Conservation (phyloP, 192 early-diverging fungal genomes). For the Pilaira anomala region DNA sequence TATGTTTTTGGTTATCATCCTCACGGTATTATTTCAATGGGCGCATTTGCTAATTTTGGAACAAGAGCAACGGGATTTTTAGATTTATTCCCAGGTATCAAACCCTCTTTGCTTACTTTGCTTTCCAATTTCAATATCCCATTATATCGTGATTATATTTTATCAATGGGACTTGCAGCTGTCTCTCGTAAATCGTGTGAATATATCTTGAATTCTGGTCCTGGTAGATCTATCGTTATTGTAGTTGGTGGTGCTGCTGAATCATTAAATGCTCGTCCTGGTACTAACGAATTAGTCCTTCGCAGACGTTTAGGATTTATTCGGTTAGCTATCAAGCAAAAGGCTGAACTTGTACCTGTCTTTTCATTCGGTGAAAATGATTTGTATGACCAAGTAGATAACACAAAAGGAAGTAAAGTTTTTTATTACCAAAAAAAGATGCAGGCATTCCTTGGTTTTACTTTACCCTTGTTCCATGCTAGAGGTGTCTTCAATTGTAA, state of each 20-base stretch:
- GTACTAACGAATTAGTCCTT: constrained; percentile 65
- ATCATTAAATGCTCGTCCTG: constrained; percentile 65
- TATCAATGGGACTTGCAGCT: constrained; percentile 75
- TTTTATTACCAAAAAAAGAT: constrained; percentile 70
- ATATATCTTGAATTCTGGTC: constrained; percentile 67
- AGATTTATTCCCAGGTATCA: constrained; percentile 74
- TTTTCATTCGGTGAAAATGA: constrained; percentile 96
- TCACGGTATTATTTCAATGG: constrained; percentile 84
- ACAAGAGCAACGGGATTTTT: constrained; percentile 79
- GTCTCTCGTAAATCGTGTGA: constrained; percentile 77
- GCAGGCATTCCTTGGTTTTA: constrained; percentile 68
- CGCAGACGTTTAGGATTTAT: constrained; percentile 87
- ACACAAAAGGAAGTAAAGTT: constrained; percentile 60
- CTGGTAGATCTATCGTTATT: constrained; percentile 69
- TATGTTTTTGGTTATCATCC: constrained; percentile 95
- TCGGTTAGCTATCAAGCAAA: constrained; percentile 77
- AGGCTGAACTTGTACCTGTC: constrained; percentile 79
- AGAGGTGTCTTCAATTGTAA: constrained; percentile 86
- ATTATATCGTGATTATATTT: constrained; percentile 78
- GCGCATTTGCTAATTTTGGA: constrained; percentile 77
- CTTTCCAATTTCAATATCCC: constrained; percentile 81
- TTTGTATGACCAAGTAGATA: constrained; percentile 76
- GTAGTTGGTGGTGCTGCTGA: constrained; percentile 93
- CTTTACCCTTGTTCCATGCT: constrained; percentile 77
- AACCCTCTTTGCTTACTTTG: constrained; percentile 77